Conservation (phyloP, 805 yeast species). For the Saccharomycopsis sp. region DNA sequence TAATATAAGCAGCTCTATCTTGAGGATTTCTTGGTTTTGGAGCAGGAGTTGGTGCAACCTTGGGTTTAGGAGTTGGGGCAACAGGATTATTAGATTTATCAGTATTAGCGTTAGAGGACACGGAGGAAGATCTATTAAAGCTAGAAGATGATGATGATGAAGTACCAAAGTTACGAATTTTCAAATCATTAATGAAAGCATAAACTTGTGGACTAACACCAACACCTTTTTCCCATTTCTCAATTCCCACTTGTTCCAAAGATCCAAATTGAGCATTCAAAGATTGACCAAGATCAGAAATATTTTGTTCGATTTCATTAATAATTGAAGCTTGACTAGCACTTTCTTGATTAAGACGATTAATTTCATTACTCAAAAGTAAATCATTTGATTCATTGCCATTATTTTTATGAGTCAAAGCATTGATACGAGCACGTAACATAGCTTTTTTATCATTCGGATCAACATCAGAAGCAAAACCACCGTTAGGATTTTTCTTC, state of each 20-base stretch:
- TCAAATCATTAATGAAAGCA: slow-evolving; percentile 48
- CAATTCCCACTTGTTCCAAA: slow-evolving; percentile 39
- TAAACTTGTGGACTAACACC: slow-evolving; percentile 65
- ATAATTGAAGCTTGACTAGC: slow-evolving; percentile 31
- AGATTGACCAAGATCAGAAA: slow-evolving; percentile 31
- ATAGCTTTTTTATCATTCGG: slow-evolving; percentile 76
- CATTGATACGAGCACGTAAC: slow-evolving; percentile 82
- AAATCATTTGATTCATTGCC: slow-evolving; percentile 25
- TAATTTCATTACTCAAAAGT: slow-evolving; percentile 27
- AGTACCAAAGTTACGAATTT: slow-evolving; percentile 25
- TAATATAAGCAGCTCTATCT: slow-evolving; percentile 69
- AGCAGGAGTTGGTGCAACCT: slow-evolving; percentile 19
- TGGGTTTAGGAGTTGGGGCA: slow-evolving; percentile 18
- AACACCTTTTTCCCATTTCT: slow-evolving; percentile 74
- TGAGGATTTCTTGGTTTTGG: slow-evolving; percentile 34
- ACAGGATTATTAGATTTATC: slow-evolving; percentile 10
- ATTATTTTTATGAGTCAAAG: slow-evolving; percentile 64
- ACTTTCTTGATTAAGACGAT: slow-evolving; percentile 35
- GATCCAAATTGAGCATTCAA: slow-evolving; percentile 24
- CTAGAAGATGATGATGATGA: slow-evolving; percentile 13
- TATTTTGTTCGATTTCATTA: slow-evolving; percentile 61
- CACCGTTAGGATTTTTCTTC: slow-evolving; percentile 57
- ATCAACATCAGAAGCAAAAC: slow-evolving; percentile 46
- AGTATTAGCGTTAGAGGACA: slow-evolving; percentile 3
- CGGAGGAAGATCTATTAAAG: not conserved